These are phyloP conservation scores for Phoma sp. DNA, from an alignment of 2,329 filamentous ascomycete genomes.

Conservation along the genomic window DNA sequence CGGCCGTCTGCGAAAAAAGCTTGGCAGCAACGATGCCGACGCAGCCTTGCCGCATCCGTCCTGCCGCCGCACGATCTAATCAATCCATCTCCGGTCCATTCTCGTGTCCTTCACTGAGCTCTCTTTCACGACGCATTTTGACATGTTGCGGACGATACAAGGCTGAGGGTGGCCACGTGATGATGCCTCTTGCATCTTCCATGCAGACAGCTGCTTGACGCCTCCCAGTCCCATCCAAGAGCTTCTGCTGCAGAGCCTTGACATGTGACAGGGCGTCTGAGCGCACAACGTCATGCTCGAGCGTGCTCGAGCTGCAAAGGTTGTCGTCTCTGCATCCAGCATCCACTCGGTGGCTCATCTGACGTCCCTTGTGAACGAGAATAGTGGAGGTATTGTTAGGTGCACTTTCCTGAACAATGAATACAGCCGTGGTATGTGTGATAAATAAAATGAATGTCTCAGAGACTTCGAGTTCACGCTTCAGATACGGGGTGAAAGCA, in stretches of 20 bases:
- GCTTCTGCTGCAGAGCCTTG: not conserved
- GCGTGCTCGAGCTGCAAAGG: not conserved
- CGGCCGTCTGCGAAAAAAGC: conserved; percentile 41
- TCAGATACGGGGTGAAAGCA: not conserved
- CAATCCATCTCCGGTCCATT: conserved; percentile 16
- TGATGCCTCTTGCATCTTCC: not conserved
- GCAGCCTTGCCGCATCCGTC: conserved; percentile 30
- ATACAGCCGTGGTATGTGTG: too few species aligned
- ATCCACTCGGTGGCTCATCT: not conserved
- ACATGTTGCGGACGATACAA: not conserved
- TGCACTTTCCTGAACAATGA: too few species aligned
- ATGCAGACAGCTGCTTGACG: not conserved
- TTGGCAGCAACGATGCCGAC: conserved; percentile 35
- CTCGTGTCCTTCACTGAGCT: conserved; percentile 8
- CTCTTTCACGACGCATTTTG: not conserved
- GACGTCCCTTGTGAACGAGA: not conserved
- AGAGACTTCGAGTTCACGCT: not conserved
- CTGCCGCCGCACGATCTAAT: conserved; percentile 23
- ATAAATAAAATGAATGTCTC: too few species aligned
- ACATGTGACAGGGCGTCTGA: conserved; percentile 11
- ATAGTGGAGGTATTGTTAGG: too few species aligned
- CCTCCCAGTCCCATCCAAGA: not conserved
- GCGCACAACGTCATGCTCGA: conserved; percentile 7
- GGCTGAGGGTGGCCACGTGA: not conserved
- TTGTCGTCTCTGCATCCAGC: not conserved